A percentile compares a stretch with the other conserved stretches of the same genome.
Conservation (phyloP, 345 rosid species). For the Populus tremula region DNA sequence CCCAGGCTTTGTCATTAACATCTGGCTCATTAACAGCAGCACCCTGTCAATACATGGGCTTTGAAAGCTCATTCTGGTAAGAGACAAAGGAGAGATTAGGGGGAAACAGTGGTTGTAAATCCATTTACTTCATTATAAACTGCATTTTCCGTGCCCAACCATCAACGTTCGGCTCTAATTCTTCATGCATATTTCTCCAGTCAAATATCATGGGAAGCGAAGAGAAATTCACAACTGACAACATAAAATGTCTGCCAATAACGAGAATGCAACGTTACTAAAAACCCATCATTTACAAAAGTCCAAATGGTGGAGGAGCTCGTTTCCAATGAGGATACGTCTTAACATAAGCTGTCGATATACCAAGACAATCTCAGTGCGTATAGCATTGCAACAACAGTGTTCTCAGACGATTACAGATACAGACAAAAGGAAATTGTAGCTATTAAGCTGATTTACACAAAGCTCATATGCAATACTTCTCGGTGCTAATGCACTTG, state of each 20-base stretch:
- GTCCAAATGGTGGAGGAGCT: neutral
- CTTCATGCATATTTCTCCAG: too few species aligned
- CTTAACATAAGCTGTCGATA: neutral
- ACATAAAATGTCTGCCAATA: neutral
- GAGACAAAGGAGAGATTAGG: too few species aligned
- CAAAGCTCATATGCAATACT: slow-evolving; percentile 17
- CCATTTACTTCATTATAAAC: too few species aligned
- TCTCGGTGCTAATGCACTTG: slow-evolving; percentile 43
- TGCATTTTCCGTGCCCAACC: too few species aligned
- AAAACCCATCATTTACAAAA: neutral
- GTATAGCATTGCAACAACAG: slow-evolving; percentile 17
- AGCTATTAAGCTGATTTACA: slow-evolving; percentile 35
- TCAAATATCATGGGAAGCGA: too few species aligned
- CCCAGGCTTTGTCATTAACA: too few species aligned
- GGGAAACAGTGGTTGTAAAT: too few species aligned
- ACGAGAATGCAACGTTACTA: neutral
- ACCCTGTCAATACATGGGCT: too few species aligned
- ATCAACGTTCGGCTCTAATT: too few species aligned
- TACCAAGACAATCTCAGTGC: slow-evolving; percentile 20
- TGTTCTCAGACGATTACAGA: slow-evolving; percentile 19
- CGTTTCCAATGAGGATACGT: neutral
- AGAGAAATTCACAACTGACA: neutral
- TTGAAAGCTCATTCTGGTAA: too few species aligned
- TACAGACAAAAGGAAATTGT: slow-evolving; percentile 29
- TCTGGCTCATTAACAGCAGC: too few species aligned